phyloP scores from a whole-genome alignment of 805 yeast species.

The Zygosaccharomyces kombuchaensis region DNA sequence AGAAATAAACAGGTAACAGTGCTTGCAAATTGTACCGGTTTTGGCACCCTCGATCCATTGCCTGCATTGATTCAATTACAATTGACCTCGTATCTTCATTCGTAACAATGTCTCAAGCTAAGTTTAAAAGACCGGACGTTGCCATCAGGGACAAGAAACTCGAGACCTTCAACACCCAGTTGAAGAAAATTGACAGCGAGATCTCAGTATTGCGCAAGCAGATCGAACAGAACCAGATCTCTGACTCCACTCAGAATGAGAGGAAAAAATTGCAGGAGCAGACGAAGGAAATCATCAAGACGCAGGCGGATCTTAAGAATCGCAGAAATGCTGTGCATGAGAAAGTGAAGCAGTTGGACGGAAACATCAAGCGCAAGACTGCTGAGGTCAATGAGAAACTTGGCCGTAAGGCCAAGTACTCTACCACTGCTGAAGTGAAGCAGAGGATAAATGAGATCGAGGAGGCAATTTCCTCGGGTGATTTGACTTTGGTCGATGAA shows the following conservation, averaged over 20 bases:
- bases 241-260: slow-evolving; percentile 46
- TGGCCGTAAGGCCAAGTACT: slow-evolving; percentile 49
- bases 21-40: neutral
- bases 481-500: slow-evolving; percentile 85
- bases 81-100: neutral
- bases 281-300: slow-evolving; percentile 43
- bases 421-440: slow-evolving; percentile 64
- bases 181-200: slow-evolving; percentile 56
- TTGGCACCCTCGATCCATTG: neutral
- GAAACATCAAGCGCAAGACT: slow-evolving; percentile 66
- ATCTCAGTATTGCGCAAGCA: slow-evolving; percentile 50
- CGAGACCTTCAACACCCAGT: slow-evolving; percentile 51
- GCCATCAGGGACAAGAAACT: slow-evolving; percentile 56
- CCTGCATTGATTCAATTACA: neutral
- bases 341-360: slow-evolving; percentile 68
- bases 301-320: slow-evolving; percentile 45
- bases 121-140: slow-evolving; percentile 70
- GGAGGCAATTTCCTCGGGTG: slow-evolving; percentile 69
- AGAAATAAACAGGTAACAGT: neutral
- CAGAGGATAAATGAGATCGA: slow-evolving; percentile 63
- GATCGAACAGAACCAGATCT: slow-evolving; percentile 45
- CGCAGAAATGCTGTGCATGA: slow-evolving; percentile 48
- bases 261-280: slow-evolving; percentile 52
- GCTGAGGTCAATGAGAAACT: slow-evolving; percentile 58
- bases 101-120: slow-evolving; percentile 6